phyloP scores from a whole-genome alignment of 176 grass and related monocot species.

The Carex kokanica region DNA sequence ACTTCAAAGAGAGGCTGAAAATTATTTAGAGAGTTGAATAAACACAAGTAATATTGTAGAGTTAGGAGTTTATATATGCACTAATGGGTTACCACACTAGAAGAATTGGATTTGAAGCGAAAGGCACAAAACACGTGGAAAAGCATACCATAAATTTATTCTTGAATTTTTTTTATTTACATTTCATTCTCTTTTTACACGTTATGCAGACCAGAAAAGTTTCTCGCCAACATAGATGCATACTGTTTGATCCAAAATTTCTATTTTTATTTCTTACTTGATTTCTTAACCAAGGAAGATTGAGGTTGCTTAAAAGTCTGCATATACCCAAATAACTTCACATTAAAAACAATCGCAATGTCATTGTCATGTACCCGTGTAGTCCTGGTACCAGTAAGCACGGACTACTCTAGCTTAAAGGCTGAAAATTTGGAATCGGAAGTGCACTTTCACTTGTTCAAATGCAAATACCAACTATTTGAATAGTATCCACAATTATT shows the following conservation, averaged over 20 bases:
- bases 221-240: background rate
- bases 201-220: background rate
- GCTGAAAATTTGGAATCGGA: background rate
- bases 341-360: background rate
- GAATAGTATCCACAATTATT: background rate
- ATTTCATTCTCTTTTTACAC: background rate
- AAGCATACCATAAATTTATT: background rate
- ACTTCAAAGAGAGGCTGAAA: conserved; percentile 69
- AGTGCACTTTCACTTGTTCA: background rate
- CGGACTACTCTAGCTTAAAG: background rate
- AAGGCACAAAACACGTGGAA: background rate
- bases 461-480: background rate
- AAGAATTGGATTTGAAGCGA: background rate
- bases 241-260: background rate
- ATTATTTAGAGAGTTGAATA: conserved; percentile 3
- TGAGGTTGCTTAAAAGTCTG: background rate
- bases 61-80: background rate
- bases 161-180: background rate
- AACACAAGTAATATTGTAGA: background rate
- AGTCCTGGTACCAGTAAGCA: background rate
- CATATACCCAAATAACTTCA: background rate
- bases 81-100: background rate
- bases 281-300: background rate
- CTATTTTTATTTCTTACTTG: background rate
- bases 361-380: background rate